Conservation (phyloP, 2,329 filamentous ascomycete species). For the Trichoderma harzianum region DNA sequence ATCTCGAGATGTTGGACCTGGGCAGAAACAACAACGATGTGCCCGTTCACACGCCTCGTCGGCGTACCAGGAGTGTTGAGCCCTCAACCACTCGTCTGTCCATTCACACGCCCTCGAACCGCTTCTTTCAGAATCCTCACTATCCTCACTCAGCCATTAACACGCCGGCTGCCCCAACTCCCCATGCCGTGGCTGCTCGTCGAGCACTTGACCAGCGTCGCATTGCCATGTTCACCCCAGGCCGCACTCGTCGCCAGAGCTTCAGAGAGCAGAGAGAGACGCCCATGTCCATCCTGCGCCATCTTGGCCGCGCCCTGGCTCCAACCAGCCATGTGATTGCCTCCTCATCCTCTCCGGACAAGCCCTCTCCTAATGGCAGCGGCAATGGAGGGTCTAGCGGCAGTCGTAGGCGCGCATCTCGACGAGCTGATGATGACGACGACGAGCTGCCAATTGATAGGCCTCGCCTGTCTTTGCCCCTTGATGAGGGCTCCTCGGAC, state of each 20-base stretch:
- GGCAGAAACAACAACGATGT: background rate
- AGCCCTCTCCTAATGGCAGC: constrained; percentile 30
- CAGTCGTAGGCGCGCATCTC: constrained; percentile 29
- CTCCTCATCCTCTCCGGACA: constrained; percentile 43
- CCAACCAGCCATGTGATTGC: constrained; percentile 43
- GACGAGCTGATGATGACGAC: constrained; percentile 38
- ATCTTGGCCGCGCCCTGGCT: constrained; percentile 53
- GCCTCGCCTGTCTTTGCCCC: constrained; percentile 54
- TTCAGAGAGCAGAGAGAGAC: constrained; percentile 54
- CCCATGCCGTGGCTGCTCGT: constrained; percentile 59
- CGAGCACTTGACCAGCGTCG: constrained; percentile 57
- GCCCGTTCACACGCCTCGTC: constrained; percentile 27
- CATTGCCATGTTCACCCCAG: constrained; percentile 58
- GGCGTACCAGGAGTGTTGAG: constrained; percentile 32
- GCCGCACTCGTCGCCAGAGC: constrained; percentile 56
- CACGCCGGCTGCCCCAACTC: constrained; percentile 51
- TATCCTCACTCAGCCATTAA: constrained; percentile 37
- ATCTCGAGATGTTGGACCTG: constrained; percentile 1
- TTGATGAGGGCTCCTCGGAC: constrained; percentile 51
- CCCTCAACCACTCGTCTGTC: constrained; percentile 40
- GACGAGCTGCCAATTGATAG: constrained; percentile 48
- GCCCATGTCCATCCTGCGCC: constrained; percentile 51
- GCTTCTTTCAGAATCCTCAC: constrained; percentile 33
- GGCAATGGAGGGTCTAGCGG: constrained; percentile 23
- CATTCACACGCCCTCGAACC: constrained; percentile 43